These are phyloP conservation scores for Cutaneotrichosporon cyanovorans DNA, from an alignment of 1,284 basidiomycete genomes.

Conservation along the genomic window DNA sequence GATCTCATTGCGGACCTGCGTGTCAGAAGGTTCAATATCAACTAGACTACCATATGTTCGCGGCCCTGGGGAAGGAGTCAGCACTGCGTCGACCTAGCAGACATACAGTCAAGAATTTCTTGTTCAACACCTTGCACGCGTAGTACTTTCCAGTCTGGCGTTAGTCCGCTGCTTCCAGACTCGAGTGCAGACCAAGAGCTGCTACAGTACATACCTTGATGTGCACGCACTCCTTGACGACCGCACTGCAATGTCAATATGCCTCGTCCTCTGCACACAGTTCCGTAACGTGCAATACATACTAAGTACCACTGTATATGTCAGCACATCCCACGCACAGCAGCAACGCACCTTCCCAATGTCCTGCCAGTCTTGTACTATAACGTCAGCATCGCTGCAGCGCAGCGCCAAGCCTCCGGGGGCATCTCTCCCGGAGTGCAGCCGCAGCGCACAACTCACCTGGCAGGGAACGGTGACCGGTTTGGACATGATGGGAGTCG, in stretches of 20 bases:
- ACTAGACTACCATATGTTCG: conserved; percentile 68
- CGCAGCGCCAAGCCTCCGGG: not conserved
- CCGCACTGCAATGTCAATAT: conserved; percentile 48
- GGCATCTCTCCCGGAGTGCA: too few species aligned
- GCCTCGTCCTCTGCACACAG: not conserved
- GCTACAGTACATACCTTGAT: conserved; percentile 63
- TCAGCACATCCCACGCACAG: conserved; percentile 8
- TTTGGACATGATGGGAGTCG: conserved; percentile 14
- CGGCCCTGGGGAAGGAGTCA: conserved; percentile 56
- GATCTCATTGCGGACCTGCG: conserved; percentile 93
- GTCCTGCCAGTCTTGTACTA: conserved; percentile 90
- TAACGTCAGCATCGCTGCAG: not conserved
- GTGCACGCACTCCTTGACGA: conserved; percentile 80
- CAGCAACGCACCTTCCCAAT: conserved; percentile 75
- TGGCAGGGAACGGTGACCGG: conserved; percentile 57
- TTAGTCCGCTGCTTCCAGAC: conserved; percentile 5
- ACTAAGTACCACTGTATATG: conserved; percentile 42
- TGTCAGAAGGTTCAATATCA: not conserved
- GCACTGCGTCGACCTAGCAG: not conserved
- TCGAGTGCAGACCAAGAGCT: too few species aligned
- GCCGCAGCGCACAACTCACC: conserved; percentile 44
- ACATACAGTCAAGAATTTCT: conserved; percentile 78
- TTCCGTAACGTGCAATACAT: not conserved
- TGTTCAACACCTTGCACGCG: conserved; percentile 59
- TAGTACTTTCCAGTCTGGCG: conserved; percentile 50